Evolutionary conservation across 148 eudicot species (phyloP), one percentile per base, ranked within the genome.

Genomic region (Amaranthus hypochondriacus): DNA sequence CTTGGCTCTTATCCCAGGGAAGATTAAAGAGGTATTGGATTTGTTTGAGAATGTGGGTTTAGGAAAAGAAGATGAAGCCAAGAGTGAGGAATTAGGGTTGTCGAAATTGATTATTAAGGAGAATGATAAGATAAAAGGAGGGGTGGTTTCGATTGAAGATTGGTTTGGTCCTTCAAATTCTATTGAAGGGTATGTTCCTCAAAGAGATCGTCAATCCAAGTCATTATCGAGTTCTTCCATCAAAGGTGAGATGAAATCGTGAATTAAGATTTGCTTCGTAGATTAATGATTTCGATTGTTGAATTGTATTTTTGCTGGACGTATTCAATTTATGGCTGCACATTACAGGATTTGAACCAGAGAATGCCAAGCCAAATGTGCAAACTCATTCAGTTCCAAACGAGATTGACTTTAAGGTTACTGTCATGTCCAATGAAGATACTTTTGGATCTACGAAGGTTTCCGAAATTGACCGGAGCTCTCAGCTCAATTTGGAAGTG

Each of bases 121-220:
- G 77, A 95, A 89, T 56, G 79, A 73, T 4, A 82, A 78, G 66
- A 53, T 65, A 6, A 78, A 76, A 75, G 82, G 62, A 28, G 93
- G 88, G 77, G 84, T 81, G 52, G 89, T 95, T 62, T 78, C 86
- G 60, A 49, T 86, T 84, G 90, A 84, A 70, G 92, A 88, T 76
- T 91, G 96, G 98, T 61, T 88, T 82, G 98, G 98, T 42, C 89
- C 91, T 43, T 82, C 93, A 15, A 87, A 88, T 84, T 93, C 97
- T 3, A 87, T 95, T 84, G 99, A 95, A 76, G 99, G 97, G 70
- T 95, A 90, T 84, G 89, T 92, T 54, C 97, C 99, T 11, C 84
- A 83, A 64, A 84, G 72, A 48, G 88, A 87, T 76, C 84, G 56
- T 62, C 76, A 44, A 11, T 21, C 59, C 46, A 81, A 81, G 74